Evolutionary conservation across 2,329 filamentous ascomycete species (phyloP).

Genomic region (Colletotrichum lini): DNA sequence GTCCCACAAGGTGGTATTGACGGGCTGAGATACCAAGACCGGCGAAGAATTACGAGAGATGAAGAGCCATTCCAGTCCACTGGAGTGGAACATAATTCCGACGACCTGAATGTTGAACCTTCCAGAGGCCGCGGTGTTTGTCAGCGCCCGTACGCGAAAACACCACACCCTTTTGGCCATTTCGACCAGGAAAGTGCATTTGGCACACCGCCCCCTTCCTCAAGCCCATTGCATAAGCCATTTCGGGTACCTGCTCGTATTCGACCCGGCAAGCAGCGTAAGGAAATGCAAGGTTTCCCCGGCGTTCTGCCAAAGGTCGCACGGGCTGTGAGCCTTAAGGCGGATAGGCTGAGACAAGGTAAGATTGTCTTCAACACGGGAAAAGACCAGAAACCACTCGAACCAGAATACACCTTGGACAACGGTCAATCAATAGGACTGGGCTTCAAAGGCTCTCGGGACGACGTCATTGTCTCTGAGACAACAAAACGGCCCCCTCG

Average conservation of each 20-base stretch:
- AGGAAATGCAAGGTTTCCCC: background rate
- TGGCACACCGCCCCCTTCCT: conserved; percentile 32
- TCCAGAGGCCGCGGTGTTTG: background rate
- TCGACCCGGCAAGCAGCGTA: background rate
- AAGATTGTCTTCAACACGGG: conserved; percentile 5
- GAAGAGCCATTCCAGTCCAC: conserved; percentile 12
- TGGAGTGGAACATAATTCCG: conserved; percentile 2
- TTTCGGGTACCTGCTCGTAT: conserved; percentile 15
- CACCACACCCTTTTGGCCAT: conserved; percentile 7
- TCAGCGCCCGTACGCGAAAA: conserved; percentile 1
- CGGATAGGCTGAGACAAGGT: conserved; percentile 13
- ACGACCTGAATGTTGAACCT: conserved; percentile 1
- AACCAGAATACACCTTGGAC: background rate
- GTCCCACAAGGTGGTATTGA: background rate
- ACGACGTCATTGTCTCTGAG: background rate
- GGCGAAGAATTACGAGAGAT: conserved; percentile 25
- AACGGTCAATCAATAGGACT: background rate
- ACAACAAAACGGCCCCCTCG: background rate
- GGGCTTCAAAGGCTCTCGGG: background rate
- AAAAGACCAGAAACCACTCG: background rate
- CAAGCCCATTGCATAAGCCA: conserved; percentile 24
- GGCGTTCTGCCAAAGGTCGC: background rate
- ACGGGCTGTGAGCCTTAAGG: background rate
- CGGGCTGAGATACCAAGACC: conserved; percentile 15
- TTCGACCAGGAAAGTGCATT: background rate